Percentiles rank a stretch among this genome's conserved stretches.
These are phyloP conservation scores for Saussurea involucrata DNA, from an alignment of 129 eudicot species.

Conservation along the genomic window DNA sequence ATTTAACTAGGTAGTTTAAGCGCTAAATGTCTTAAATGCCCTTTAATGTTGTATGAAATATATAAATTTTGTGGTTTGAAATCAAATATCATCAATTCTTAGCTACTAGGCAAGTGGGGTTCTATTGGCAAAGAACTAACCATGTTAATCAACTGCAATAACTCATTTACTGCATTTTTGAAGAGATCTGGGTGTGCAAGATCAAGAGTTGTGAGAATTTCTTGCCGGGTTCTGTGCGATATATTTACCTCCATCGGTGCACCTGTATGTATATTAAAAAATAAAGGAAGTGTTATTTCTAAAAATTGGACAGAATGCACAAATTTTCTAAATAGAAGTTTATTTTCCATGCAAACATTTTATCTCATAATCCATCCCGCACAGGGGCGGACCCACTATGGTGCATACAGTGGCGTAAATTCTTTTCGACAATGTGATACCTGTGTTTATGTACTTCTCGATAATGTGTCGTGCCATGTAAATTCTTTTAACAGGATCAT, in stretches of 20 bases:
- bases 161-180: slow-evolving; percentile 64
- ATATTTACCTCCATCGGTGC: slow-evolving; percentile 89
- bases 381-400: neutral
- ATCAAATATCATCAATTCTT: neutral
- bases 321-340: neutral
- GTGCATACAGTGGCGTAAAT: too few relatives aligned
- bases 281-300: neutral
- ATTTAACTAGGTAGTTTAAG: neutral
- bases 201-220: slow-evolving; percentile 71
- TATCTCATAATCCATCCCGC: neutral
- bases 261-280: slow-evolving; percentile 36
- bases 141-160: slow-evolving; percentile 75
- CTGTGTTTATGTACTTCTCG: slow-evolving; percentile 67
- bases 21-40: neutral
- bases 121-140: slow-evolving; percentile 37
- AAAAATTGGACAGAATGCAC: neutral
- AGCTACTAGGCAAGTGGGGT: neutral
- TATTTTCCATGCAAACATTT: neutral
- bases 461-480: slow-evolving; percentile 94
- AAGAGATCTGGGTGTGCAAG: slow-evolving; percentile 75
- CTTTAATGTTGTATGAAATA: neutral
- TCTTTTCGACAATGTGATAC: slow-evolving; percentile 37
- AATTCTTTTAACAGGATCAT: slow-evolving; percentile 71
- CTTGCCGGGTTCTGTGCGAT: slow-evolving; percentile 78
- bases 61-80: neutral